These are phyloP conservation scores for Panus rudis DNA, from an alignment of 768 basidiomycete species.

Conservation along the genomic window DNA sequence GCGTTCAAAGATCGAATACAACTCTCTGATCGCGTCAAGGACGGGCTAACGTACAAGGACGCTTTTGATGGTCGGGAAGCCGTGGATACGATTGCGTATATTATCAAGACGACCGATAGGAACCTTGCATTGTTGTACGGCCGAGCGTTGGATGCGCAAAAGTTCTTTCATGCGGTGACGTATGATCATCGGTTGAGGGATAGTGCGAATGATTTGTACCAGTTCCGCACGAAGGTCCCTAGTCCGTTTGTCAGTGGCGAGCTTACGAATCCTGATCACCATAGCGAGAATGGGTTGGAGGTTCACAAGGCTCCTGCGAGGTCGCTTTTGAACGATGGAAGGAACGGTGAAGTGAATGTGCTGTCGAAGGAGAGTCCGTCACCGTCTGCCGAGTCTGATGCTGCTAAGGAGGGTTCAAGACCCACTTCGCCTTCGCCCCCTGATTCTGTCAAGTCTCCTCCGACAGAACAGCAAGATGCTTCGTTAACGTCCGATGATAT, in stretches of 20 bases:
- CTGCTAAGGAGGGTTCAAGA: conserved; percentile 17
- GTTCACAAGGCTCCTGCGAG: conserved; percentile 17
- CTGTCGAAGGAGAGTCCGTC: conserved; percentile 23
- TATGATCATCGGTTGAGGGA: conserved; percentile 96
- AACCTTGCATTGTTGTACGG: conserved; percentile 95
- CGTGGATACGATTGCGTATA: conserved; percentile 94
- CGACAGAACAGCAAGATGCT: conserved; percentile 31
- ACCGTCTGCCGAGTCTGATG: conserved; percentile 24
- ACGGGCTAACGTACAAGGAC: conserved; percentile 93
- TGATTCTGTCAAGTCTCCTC: conserved; percentile 17
- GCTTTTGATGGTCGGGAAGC: conserved; percentile 97
- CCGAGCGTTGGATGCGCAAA: conserved; percentile 92
- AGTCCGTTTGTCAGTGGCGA: conserved; percentile 85
- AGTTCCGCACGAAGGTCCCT: conserved; percentile 78
- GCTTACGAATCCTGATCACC: conserved; percentile 34
- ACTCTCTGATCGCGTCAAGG: conserved; percentile 78
- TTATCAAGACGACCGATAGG: conserved; percentile 97
- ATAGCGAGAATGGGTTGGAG: conserved; percentile 28
- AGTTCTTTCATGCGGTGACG: conserved; percentile 99
- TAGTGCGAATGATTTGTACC: conserved; percentile 83
- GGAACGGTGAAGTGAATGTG: conserved; percentile 15
- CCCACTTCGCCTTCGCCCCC: conserved; percentile 17
- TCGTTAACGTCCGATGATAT: conserved; percentile 50
- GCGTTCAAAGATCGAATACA: conserved; percentile 82
- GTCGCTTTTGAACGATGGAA: conserved; percentile 23